phyloP scores from a whole-genome alignment of 2,329 filamentous ascomycete genomes.

The Cladosporium austrohemisphaericum region DNA sequence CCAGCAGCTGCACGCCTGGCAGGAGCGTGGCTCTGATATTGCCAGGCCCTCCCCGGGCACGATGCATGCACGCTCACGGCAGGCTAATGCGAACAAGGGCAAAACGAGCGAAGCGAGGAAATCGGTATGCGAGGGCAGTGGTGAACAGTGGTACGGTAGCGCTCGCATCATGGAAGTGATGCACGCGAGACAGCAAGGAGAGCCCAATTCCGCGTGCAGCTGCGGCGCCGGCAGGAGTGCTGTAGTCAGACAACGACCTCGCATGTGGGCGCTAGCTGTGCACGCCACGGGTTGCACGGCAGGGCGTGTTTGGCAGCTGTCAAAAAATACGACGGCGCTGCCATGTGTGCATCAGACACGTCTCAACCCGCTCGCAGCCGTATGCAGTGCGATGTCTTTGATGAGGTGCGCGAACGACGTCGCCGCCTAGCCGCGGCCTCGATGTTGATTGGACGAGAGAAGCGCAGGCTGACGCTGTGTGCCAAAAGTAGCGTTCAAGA shows the following conservation, averaged over 20 bases:
- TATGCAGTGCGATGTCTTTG: background rate
- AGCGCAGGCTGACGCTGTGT: background rate
- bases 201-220: slow-evolving; percentile 5
- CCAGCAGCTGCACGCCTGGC: slow-evolving; percentile 2
- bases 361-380: background rate
- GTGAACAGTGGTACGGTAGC: slow-evolving; percentile 1
- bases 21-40: slow-evolving; percentile 7
- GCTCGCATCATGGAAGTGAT: slow-evolving; percentile 3
- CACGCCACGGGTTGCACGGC: slow-evolving; percentile 7
- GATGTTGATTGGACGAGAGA: slow-evolving; percentile 1
- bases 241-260: slow-evolving; percentile 7
- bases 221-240: slow-evolving; percentile 1
- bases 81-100: slow-evolving; percentile 3
- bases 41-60: background rate
- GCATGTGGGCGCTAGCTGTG: slow-evolving; percentile 1
- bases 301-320: slow-evolving; percentile 11
- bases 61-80: slow-evolving; percentile 6
- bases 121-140: background rate
- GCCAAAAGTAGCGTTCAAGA: slow-evolving; percentile 1
- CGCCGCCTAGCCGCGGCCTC: slow-evolving; percentile 2
- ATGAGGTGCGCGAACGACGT: slow-evolving; percentile 11
- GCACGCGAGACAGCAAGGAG: slow-evolving; percentile 5
- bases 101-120: slow-evolving; percentile 2
- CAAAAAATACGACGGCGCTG: background rate
- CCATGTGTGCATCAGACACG: slow-evolving; percentile 2